Evolutionary conservation across 2,329 filamentous ascomycete genomes (phyloP).

Genomic region (Fonsecaea pedrosoi): DNA sequence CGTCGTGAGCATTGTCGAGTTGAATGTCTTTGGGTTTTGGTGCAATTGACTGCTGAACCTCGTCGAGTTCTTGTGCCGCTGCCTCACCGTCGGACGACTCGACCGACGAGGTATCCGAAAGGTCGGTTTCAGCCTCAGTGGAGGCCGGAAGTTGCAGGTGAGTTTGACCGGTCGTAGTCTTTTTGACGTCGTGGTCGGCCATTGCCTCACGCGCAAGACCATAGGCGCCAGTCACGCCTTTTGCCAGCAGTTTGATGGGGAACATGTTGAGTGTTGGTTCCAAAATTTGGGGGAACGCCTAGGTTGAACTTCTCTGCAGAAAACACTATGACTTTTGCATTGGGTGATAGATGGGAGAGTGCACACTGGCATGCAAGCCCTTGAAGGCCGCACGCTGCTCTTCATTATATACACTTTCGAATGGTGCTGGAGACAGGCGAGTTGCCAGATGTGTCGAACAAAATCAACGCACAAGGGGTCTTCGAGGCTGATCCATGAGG

Average conservation of each 20-base stretch:
- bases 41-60: conserved; percentile 13
- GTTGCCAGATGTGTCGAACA: background rate
- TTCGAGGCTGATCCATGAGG: background rate
- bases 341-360: background rate
- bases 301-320: background rate
- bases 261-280: conserved; percentile 9
- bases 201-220: conserved; percentile 19
- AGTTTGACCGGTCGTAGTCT: background rate
- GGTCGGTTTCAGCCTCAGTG: background rate
- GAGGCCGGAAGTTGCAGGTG: conserved; percentile 9
- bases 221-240: conserved; percentile 24
- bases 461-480: background rate
- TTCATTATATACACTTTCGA: conserved; percentile 11
- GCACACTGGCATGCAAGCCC: background rate
- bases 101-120: conserved; percentile 15
- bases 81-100: conserved; percentile 17
- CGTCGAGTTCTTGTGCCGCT: conserved; percentile 17
- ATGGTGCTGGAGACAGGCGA: no score
- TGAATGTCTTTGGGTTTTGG: background rate
- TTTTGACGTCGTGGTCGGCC: conserved; percentile 16
- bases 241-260: conserved; percentile 15
- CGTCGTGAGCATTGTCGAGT: conserved; percentile 14
- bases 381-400: background rate
- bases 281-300: background rate
- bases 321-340: background rate